These are phyloP conservation scores for Geotrichum candidum DNA, from an alignment of 1,139 yeast species.

Conservation along the genomic window DNA sequence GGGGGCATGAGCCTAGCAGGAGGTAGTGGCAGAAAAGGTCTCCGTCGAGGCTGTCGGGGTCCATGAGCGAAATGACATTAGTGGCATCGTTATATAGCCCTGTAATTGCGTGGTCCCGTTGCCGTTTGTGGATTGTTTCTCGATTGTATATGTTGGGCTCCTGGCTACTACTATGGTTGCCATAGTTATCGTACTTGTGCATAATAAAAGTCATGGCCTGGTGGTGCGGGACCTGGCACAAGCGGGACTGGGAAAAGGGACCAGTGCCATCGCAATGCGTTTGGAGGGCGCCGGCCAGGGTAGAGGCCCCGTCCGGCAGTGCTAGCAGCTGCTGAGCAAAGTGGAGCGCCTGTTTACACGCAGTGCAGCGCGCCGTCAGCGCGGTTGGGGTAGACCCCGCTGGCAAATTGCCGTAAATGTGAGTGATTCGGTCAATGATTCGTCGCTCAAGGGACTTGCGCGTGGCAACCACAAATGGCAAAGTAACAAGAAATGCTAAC, in stretches of 20 bases:
- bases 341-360: conserved; percentile 6
- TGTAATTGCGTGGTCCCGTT: conserved; percentile 6
- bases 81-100: conserved; percentile 42
- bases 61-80: conserved; percentile 43
- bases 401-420: not conserved
- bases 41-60: conserved; percentile 41
- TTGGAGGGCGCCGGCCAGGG: not conserved
- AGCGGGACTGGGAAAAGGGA: not conserved
- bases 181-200: not conserved
- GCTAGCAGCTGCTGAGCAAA: not conserved
- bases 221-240: conserved; percentile 8
- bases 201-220: conserved; percentile 1
- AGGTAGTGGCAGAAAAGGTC: conserved; percentile 50
- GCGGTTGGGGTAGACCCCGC: not conserved
- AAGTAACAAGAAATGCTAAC: not conserved
- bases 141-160: not conserved
- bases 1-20: conserved; percentile 39
- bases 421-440: not conserved
- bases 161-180: not conserved
- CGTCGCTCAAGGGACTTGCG: not conserved
- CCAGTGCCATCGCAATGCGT: not conserved
- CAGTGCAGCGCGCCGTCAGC: not conserved
- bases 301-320: not conserved
- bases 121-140: not conserved
- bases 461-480: not conserved